These are phyloP conservation scores for Globisporangium nunn DNA, from an alignment of 352 stramenopile genomes.

Conservation along the genomic window DNA sequence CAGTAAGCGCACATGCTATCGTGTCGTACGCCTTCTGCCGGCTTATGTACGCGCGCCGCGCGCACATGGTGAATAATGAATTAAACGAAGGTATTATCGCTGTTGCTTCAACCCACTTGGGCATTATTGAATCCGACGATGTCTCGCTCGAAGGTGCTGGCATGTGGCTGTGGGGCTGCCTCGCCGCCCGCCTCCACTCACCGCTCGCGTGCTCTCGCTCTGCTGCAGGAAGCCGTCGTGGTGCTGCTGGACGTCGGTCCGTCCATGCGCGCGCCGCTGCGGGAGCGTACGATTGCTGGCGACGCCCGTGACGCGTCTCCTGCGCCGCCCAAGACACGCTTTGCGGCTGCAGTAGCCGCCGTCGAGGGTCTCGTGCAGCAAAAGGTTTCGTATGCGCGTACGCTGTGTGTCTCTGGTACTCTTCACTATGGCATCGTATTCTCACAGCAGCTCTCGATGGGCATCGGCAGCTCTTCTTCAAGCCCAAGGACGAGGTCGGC, in stretches of 20 bases:
- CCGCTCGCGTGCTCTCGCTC: no score
- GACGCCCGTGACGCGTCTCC: neutral
- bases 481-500: constrained; percentile 72
- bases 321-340: constrained; percentile 32
- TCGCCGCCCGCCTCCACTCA: no score
- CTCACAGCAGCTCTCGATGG: no score
- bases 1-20: no score
- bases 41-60: no score
- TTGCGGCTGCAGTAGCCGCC: constrained; percentile 46
- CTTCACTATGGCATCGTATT: neutral
- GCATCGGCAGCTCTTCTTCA: constrained; percentile 53
- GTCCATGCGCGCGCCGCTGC: constrained; percentile 53
- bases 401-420: neutral
- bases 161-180: no score
- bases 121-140: no score
- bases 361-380: constrained; percentile 65
- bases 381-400: constrained; percentile 26
- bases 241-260: constrained; percentile 58
- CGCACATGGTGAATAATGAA: no score
- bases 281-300: constrained; percentile 20
- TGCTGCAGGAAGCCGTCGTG: constrained; percentile 49
- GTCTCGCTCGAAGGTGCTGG: no score
- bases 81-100: no score
- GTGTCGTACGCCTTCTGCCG: no score
- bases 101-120: no score